These are phyloP conservation scores for Quercus ilex DNA, from an alignment of 306 rosid genomes.

Conservation along the genomic window DNA sequence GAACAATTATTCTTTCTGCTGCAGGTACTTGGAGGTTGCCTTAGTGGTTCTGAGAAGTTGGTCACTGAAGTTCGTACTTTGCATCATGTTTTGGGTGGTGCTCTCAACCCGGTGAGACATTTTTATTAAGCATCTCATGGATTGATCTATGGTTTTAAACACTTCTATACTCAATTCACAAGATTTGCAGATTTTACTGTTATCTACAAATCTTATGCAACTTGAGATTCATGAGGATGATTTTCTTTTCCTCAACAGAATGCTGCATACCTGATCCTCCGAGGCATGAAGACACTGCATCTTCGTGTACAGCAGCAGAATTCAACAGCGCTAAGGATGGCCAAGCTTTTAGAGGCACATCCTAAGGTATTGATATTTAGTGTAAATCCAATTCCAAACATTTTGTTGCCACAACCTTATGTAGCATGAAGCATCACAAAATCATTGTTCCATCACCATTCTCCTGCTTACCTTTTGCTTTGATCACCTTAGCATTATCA, in stretches of 20 bases:
- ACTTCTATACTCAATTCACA: background rate
- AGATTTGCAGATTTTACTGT: background rate
- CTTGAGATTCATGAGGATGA: background rate
- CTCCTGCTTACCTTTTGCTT: background rate
- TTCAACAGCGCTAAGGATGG: constrained; percentile 77
- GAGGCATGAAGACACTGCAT: constrained; percentile 97
- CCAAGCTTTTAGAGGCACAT: constrained; percentile 93
- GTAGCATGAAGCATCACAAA: background rate
- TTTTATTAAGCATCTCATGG: background rate
- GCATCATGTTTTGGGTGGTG: constrained; percentile 89
- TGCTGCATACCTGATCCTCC: constrained; percentile 91
- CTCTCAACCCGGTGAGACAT: constrained; percentile 83
- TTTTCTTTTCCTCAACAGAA: constrained; percentile 48
- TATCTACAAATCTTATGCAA: background rate
- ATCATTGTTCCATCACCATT: background rate
- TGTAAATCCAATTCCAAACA: background rate
- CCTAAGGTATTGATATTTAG: constrained; percentile 60
- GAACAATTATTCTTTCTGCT: constrained; percentile 7
- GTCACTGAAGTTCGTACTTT: constrained; percentile 69
- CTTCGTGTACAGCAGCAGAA: constrained; percentile 96
- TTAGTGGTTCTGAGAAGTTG: constrained; percentile 75
- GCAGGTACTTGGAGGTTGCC: constrained; percentile 87
- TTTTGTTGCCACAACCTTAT: background rate
- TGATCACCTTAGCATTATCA: background rate
- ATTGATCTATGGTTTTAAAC: background rate